Evolutionary conservation across 1,284 basidiomycete species (phyloP), one percentile per base, ranked within the genome.

Genomic region (Rhizopogon parksii): DNA sequence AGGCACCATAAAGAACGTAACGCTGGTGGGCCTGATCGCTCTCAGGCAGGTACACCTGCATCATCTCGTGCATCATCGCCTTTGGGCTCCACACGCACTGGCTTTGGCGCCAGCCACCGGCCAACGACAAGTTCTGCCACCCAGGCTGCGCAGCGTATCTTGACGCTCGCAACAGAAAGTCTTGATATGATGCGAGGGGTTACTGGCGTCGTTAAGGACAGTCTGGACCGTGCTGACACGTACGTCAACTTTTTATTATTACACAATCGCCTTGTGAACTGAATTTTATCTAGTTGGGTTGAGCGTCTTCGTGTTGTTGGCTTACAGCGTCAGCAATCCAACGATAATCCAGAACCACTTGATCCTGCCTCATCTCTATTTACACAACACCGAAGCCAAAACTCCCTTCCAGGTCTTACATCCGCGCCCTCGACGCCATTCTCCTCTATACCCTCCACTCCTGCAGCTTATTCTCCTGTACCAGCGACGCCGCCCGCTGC

Each of bases 101-200:
- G 30, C 0, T 9, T 21, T 50, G 60, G 40, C n/a, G 56, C 52
- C 49, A 57, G 47, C 53, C 67, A 49, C 64, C 67, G 35, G 59
- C 71, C 80, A 9, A 78, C 80, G 1, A 77, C 77, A 3, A 70
- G 76, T 39, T 70, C 78, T 0, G 84, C 85, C 7, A 76, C 78
- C 1, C 75, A 82, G 24, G 88, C 91, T 12, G 90, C 92, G 8
- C 86, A 90, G 64, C 74, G 87, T 46, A 84, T 95, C 35, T 64
- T 95, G 59, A 84, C 85, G 8, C 80, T 95, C 8, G 91, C 92
- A 15, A 90, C 88, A 21, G 93, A 95, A 71, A 91, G 88, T 62
- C 67, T 95, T 65, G 91, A 95, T 63, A 94, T 95, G 85, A 82
- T 95, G 73, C 77, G 85, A 36, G 83, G 88, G 35, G 89, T 95